Conservation (phyloP, 495 filamentous ascomycete species). For the Saxispiralis lemnorum region DNA sequence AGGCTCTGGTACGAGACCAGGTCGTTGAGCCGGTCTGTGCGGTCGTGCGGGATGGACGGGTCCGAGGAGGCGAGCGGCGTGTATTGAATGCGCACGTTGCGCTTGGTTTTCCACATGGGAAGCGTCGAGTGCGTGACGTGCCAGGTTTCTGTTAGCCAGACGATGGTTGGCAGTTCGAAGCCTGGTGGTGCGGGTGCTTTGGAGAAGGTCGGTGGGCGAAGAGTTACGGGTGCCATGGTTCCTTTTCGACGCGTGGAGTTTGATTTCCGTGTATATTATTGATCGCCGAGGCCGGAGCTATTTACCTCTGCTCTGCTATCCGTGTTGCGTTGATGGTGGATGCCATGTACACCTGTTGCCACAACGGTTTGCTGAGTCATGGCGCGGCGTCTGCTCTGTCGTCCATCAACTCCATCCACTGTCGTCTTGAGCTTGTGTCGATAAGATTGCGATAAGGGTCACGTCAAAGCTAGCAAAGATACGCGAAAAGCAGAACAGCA, state of each 20-base stretch:
- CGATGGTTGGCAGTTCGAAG: conserved; percentile 33
- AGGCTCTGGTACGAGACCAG: conserved; percentile 44
- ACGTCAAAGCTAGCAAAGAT: neutral
- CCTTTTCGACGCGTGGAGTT: neutral
- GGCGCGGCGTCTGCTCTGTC: no score
- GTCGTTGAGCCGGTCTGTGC: conserved; percentile 39
- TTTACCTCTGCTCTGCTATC: no score
- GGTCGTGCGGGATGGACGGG: conserved; percentile 6
- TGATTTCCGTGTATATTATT: no score
- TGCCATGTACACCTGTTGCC: no score
- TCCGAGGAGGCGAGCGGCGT: conserved; percentile 25
- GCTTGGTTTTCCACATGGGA: conserved; percentile 51
- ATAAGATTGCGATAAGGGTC: neutral
- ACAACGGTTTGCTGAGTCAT: no score
- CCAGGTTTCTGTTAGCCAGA: conserved; percentile 52
- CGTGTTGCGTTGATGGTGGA: no score
- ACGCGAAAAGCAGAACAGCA: neutral
- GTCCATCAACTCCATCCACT: no score
- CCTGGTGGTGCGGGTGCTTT: conserved; percentile 4
- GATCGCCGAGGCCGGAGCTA: no score
- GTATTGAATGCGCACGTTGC: conserved; percentile 64
- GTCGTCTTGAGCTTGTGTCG: no score
- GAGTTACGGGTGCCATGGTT: conserved; percentile 1
- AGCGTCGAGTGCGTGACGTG: conserved; percentile 60
- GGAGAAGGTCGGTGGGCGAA: conserved; percentile 16